Evolutionary conservation across 805 yeast species (phyloP).

Genomic region (Pichia membranifaciens): DNA sequence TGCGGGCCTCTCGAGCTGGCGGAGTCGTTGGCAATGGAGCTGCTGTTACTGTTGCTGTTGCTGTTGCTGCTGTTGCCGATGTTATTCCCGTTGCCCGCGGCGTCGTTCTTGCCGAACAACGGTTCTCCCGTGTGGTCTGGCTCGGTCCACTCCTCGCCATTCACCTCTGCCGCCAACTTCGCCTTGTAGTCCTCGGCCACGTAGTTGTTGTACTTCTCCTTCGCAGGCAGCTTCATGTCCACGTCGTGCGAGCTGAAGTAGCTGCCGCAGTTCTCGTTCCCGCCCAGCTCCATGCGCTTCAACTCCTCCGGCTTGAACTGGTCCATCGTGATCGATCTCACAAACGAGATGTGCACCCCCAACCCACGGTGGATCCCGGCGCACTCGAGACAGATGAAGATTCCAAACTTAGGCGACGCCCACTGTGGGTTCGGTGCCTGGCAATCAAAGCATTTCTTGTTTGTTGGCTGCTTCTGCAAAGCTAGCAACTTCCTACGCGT

Average conservation of each 20-base stretch:
- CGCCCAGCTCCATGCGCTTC: constrained; percentile 88
- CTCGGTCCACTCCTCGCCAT: constrained; percentile 64
- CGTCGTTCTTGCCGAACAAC: constrained; percentile 19
- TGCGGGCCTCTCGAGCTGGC: constrained; percentile 1
- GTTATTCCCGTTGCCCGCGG: neutral
- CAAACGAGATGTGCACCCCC: constrained; percentile 96
- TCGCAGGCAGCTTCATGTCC: constrained; percentile 56
- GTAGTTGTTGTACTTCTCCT: constrained; percentile 74
- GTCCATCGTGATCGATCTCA: constrained; percentile 96
- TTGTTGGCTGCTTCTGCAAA: constrained; percentile 74
- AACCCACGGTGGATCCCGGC: constrained; percentile 95
- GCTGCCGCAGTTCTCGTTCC: constrained; percentile 67
- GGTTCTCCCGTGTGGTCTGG: constrained; percentile 51
- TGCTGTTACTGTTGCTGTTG: neutral
- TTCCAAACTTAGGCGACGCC: constrained; percentile 98
- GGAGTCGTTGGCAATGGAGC: neutral
- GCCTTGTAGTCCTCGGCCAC: constrained; percentile 94
- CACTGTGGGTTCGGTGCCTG: constrained; percentile 96
- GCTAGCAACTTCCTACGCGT: constrained; percentile 72
- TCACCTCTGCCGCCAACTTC: constrained; percentile 66
- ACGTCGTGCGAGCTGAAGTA: constrained; percentile 72
- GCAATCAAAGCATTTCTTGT: constrained; percentile 91
- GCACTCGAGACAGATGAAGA: constrained; percentile 94
- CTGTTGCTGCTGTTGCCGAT: neutral
- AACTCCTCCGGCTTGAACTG: constrained; percentile 94